Percentiles rank a stretch among this genome's conserved stretches.
phyloP scores from a whole-genome alignment of 75 land plant genomes.

The Cupressus sempervirens region DNA sequence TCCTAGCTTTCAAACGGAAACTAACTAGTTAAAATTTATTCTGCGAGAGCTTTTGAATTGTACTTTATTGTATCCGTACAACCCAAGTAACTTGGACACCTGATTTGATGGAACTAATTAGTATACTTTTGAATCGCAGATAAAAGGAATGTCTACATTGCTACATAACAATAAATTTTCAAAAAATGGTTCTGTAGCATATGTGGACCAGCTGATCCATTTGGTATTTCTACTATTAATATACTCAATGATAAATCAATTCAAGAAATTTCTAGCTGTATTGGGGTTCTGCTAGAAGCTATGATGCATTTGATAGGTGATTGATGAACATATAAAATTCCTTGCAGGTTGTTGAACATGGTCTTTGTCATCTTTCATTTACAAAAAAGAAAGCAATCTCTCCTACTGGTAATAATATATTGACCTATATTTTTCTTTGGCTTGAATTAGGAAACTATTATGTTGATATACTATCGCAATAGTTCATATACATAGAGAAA shows the following conservation, averaged over 20 bases:
- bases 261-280: not conserved
- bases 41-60: not conserved
- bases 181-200: constrained; percentile 80
- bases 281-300: not conserved
- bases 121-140: not conserved
- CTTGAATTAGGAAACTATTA: not conserved
- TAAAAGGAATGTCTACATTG: constrained; percentile 51
- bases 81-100: constrained; percentile 33
- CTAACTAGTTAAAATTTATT: not conserved
- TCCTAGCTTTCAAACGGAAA: not conserved
- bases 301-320: not conserved
- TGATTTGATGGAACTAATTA: constrained; percentile 19
- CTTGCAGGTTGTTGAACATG: constrained; percentile 88
- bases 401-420: constrained; percentile 60
- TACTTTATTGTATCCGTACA: not conserved
- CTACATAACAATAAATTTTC: constrained; percentile 69
- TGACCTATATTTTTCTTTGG: not conserved
- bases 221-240: constrained; percentile 39
- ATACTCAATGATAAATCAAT: not conserved
- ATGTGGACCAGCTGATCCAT: constrained; percentile 81
- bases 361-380: constrained; percentile 89
- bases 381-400: constrained; percentile 92
- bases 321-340: not conserved
- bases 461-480: not conserved
- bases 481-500: not conserved